phyloP scores from a whole-genome alignment of 2,329 filamentous ascomycete species.

The Cryoendolithus antarcticus region DNA sequence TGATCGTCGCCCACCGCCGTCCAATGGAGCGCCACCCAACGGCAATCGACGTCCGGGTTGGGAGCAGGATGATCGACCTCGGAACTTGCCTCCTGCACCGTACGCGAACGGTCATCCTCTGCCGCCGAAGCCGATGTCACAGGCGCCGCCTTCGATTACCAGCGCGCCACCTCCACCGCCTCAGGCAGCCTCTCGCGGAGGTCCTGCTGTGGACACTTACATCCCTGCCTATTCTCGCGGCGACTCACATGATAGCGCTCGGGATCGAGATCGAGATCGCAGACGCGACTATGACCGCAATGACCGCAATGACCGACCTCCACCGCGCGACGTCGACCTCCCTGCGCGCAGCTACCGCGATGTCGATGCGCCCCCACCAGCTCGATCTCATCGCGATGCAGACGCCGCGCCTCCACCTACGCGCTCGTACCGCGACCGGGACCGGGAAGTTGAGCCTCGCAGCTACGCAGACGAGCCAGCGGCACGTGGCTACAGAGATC shows the following conservation, averaged over 20 bases:
- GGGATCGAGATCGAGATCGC: conserved; percentile 14
- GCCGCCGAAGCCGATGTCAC: conserved; percentile 3
- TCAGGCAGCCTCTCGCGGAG: conserved; percentile 1
- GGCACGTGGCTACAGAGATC: conserved; percentile 5
- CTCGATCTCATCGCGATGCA: conserved; percentile 2
- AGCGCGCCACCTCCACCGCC: conserved; percentile 1
- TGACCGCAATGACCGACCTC: conserved; percentile 8
- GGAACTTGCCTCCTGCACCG: conserved; percentile 7
- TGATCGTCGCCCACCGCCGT: conserved; percentile 13
- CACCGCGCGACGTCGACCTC: conserved; percentile 10
- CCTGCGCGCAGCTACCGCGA: conserved; percentile 4
- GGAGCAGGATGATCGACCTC: conserved; percentile 12
- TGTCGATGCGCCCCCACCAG: conserved; percentile 7
- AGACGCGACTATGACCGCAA: conserved; percentile 12
- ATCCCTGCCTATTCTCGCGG: conserved; percentile 29
- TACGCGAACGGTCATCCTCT: conserved; percentile 20
- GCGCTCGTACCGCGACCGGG: conserved; percentile 9
- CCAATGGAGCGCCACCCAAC: conserved; percentile 6
- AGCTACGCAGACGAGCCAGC: conserved; percentile 2
- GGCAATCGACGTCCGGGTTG: conserved; percentile 13
- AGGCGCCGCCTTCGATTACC: neutral
- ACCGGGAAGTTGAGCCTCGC: conserved; percentile 5
- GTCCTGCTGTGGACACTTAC: conserved; percentile 29
- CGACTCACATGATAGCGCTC: conserved; percentile 10
- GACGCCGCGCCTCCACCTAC: conserved; percentile 5